phyloP scores from a whole-genome alignment of 2,329 filamentous ascomycete genomes.

The Ophiostoma himal-ulmi region DNA sequence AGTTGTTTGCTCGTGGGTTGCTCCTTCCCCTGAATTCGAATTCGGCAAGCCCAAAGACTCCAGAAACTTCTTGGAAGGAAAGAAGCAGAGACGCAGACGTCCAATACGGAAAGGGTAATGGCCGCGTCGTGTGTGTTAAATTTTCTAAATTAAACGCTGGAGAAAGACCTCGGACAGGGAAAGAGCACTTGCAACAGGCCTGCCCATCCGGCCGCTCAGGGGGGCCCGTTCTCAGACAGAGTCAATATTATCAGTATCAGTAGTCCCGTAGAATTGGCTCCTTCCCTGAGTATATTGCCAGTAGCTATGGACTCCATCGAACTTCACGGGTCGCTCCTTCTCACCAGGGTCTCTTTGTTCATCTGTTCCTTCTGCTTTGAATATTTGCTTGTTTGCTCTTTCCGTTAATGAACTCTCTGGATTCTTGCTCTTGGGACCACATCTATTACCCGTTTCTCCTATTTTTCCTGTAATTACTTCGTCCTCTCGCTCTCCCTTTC shows the following conservation, averaged over 20 bases:
- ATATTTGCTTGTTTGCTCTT: background rate
- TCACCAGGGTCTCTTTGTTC: background rate
- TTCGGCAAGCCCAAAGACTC: background rate
- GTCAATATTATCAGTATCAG: background rate
- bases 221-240: background rate
- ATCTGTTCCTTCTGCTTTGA: background rate
- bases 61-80: background rate
- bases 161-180: conserved; percentile 1
- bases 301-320: background rate
- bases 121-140: background rate
- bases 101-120: conserved; percentile 5
- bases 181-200: background rate
- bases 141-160: background rate
- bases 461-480: background rate
- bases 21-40: background rate
- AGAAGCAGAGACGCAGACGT: background rate
- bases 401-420: background rate
- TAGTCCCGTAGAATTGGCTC: background rate
- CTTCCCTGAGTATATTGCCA: background rate
- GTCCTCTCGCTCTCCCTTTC: background rate
- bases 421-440: background rate
- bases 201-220: background rate
- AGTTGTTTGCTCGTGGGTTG: conserved; percentile 3
- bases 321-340: conserved; percentile 7
- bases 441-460: too few species aligned